phyloP scores from a whole-genome alignment of 495 filamentous ascomycete genomes.

The Penicillium flavigenum region DNA sequence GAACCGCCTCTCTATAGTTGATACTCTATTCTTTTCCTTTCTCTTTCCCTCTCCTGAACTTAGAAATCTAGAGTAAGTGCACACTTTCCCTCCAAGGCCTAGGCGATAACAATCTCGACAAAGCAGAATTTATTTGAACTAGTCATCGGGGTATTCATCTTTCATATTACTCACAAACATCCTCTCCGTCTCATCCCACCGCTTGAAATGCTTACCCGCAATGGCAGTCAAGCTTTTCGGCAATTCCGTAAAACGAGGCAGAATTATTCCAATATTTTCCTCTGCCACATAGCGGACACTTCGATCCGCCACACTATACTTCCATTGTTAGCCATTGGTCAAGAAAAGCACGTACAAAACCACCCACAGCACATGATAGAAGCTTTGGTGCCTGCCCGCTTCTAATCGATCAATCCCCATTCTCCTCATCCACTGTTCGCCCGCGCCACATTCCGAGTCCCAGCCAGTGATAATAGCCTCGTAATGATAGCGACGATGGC shows the following conservation, averaged over 20 bases:
- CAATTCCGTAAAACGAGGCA: constrained; percentile 45
- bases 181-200: constrained; percentile 66
- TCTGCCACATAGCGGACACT: constrained; percentile 77
- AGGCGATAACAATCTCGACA: too few species aligned
- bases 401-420: constrained; percentile 63
- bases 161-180: constrained; percentile 82
- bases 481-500: constrained; percentile 78
- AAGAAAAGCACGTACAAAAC: not conserved
- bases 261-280: constrained; percentile 74
- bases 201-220: constrained; percentile 85
- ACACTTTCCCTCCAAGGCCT: too few species aligned
- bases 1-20: too few species aligned
- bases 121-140: constrained; percentile 2
- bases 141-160: constrained; percentile 88
- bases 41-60: too few species aligned
- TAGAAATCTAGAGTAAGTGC: too few species aligned
- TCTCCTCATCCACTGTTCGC: constrained; percentile 55
- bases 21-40: too few species aligned
- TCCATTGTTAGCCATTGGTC: constrained; percentile 2
- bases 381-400: constrained; percentile 69
- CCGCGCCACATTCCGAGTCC: constrained; percentile 60
- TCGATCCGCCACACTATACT: constrained; percentile 64
- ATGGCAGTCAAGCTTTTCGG: constrained; percentile 58
- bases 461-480: constrained; percentile 82
- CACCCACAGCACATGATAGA: constrained; percentile 82